Evolutionary conservation across 2,329 filamentous ascomycete genomes (phyloP).

Genomic region (Stachybotrys echinatus): DNA sequence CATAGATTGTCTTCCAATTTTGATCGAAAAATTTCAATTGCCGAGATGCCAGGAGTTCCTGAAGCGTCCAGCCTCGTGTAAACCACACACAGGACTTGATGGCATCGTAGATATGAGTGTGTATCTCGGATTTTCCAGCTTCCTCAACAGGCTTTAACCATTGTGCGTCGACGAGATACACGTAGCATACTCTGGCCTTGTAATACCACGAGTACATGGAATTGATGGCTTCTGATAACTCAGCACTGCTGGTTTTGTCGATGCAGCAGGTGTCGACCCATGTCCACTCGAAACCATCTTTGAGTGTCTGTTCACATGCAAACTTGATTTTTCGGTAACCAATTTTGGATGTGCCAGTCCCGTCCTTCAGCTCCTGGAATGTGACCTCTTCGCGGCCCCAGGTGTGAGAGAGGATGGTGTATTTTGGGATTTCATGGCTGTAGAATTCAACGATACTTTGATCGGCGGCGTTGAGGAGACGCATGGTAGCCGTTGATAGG

Average conservation of each 20-base stretch:
- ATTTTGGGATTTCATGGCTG: not conserved
- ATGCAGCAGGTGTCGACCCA: constrained; percentile 1
- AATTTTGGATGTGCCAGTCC: not conserved
- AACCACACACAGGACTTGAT: not conserved
- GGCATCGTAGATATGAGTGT: not conserved
- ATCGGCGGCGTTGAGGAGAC: not conserved
- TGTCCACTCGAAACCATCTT: not conserved
- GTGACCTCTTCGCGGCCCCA: not conserved
- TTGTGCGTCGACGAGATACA: not conserved
- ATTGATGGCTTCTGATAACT: constrained; percentile 1
- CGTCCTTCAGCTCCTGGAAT: not conserved
- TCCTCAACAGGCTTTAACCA: not conserved
- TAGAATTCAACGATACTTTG: not conserved
- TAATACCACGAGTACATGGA: constrained; percentile 1
- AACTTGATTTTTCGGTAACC: constrained; percentile 2
- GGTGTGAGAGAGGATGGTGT: not conserved
- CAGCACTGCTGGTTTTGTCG: not conserved
- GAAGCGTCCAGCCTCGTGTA: not conserved
- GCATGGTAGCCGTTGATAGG: not conserved
- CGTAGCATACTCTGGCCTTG: not conserved
- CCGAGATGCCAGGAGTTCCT: constrained; percentile 5
- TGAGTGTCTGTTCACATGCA: not conserved
- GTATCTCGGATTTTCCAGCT: not conserved
- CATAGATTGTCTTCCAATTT: not conserved
- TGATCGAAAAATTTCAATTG: constrained; percentile 4